These are phyloP conservation scores for Gaeumannomyces tritici DNA, from an alignment of 2,329 filamentous ascomycete species.

Conservation along the genomic window DNA sequence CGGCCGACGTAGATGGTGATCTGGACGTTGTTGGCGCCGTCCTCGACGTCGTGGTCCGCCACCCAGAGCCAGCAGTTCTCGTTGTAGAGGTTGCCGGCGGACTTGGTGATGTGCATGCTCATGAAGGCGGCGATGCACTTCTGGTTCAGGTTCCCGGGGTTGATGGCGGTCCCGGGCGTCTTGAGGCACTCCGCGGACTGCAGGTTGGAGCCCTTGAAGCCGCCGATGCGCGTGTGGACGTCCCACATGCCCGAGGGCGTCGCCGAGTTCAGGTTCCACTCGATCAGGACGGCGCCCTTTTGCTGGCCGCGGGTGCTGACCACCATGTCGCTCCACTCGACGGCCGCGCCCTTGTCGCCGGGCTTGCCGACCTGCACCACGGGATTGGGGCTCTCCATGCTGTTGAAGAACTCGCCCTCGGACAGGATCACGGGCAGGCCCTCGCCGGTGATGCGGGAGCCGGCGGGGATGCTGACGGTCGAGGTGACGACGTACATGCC, in stretches of 20 bases:
- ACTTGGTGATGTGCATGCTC: constrained; percentile 30
- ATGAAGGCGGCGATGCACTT: constrained; percentile 27
- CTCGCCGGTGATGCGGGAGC: constrained; percentile 51
- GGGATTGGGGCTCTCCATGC: constrained; percentile 47
- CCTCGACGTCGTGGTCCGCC: constrained; percentile 41
- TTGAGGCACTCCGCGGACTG: constrained; percentile 60
- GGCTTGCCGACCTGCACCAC: constrained; percentile 52
- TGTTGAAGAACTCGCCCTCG: constrained; percentile 45
- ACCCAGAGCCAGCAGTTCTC: constrained; percentile 43
- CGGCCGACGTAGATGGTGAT: constrained; percentile 22
- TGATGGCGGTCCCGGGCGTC: constrained; percentile 19
- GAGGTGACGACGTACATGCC: constrained; percentile 51
- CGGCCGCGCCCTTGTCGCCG: constrained; percentile 47
- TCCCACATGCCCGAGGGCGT: constrained; percentile 57
- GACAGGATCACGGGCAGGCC: constrained; percentile 41
- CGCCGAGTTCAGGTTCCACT: constrained; percentile 55
- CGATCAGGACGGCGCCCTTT: constrained; percentile 58
- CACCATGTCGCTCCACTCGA: constrained; percentile 66
- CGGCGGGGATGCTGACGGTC: constrained; percentile 39
- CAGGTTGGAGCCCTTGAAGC: constrained; percentile 58
- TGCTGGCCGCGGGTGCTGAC: constrained; percentile 56
- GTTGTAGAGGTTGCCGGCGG: constrained; percentile 27
- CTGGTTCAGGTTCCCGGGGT: constrained; percentile 17
- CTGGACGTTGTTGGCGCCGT: constrained; percentile 15
- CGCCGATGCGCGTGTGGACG: constrained; percentile 65